These are phyloP conservation scores for Naumovozyma dairenensis DNA, from an alignment of 805 yeast species.

Conservation along the genomic window DNA sequence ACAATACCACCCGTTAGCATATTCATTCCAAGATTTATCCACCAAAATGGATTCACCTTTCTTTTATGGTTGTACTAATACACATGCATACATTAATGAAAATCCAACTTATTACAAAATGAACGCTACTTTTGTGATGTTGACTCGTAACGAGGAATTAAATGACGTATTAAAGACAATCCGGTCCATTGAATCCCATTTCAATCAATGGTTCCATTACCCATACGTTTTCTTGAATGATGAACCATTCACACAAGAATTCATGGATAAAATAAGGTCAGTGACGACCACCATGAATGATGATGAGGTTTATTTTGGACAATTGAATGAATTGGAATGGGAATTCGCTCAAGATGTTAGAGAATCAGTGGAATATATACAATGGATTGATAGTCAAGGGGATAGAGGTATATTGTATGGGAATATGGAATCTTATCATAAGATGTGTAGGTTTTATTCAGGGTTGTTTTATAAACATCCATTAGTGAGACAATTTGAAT, in stretches of 20 bases:
- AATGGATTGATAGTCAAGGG: constrained; percentile 62
- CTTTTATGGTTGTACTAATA: constrained; percentile 47
- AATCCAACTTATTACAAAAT: constrained; percentile 35
- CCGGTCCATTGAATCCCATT: constrained; percentile 70
- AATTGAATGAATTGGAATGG: constrained; percentile 55
- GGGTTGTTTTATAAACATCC: constrained; percentile 78
- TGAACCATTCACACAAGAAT: constrained; percentile 58
- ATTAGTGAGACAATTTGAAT: constrained; percentile 56
- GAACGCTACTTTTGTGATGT: constrained; percentile 76
- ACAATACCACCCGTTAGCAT: background rate
- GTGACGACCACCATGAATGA: constrained; percentile 52
- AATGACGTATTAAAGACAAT: constrained; percentile 69
- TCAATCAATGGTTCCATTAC: constrained; percentile 88
- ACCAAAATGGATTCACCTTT: constrained; percentile 38
- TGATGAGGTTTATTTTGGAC: constrained; percentile 67
- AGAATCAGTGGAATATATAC: constrained; percentile 31
- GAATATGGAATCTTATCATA: constrained; percentile 69
- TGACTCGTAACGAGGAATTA: constrained; percentile 73
- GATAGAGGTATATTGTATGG: constrained; percentile 83
- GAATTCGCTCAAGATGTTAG: constrained; percentile 40
- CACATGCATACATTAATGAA: constrained; percentile 24
- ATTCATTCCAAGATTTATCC: constrained; percentile 12
- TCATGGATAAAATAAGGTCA: constrained; percentile 41
- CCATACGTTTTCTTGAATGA: constrained; percentile 89
- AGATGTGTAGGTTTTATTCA: constrained; percentile 90